Evolutionary conservation across 495 filamentous ascomycete species (phyloP), one percentile per base, ranked within the genome.

Genomic region (Penicillium simplicissimum): DNA sequence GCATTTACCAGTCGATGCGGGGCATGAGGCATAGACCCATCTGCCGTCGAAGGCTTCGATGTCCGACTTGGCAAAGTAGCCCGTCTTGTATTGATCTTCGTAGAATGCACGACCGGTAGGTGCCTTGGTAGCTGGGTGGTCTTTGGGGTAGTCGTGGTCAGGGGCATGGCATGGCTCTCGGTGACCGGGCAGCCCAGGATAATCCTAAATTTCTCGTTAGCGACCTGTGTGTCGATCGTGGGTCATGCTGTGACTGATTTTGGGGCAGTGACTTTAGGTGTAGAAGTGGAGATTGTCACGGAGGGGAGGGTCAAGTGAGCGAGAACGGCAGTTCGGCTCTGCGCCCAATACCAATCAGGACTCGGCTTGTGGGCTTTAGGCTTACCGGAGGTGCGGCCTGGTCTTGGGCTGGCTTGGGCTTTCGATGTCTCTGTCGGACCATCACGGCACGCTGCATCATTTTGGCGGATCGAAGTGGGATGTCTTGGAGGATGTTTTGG

Each of bases 11-110:
- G 3, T 45, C 9, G 63, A 57, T 8, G 17, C 5, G 14, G 55
- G 60, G 45, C 63, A 68, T 7, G 66, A 47, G 37, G 63, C 43
- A 17, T 38, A 58, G 8, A 58, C 17, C 63, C 63, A 68, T 28
- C 28, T 4, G 28, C 59, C 66, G 15, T 54, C 40, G 10, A 33
- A 21, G 23, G 56, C 59, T 58, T 62, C 55, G 15, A 70, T 61
- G 0, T 67, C 61, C 8, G 8, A 25, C 40, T 23, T 57, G 37
- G 35, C 11, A n/a, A 28, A 17, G 28, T 31, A 31, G 31, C 23
- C 33, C 1, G n/a, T 17, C 8, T 17, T 31, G 25, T 43, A 43
- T 0, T 15, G 9, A 2, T 40, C 52, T 10, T 8, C 19, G 8
- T 35, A 11, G 34, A 40, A 38, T 25, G 34, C 40, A 11, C 52